Evolutionary conservation across 2,329 filamentous ascomycete genomes (phyloP), one percentile per base, ranked within the genome.

Genomic region (Colletotrichum sp.): DNA sequence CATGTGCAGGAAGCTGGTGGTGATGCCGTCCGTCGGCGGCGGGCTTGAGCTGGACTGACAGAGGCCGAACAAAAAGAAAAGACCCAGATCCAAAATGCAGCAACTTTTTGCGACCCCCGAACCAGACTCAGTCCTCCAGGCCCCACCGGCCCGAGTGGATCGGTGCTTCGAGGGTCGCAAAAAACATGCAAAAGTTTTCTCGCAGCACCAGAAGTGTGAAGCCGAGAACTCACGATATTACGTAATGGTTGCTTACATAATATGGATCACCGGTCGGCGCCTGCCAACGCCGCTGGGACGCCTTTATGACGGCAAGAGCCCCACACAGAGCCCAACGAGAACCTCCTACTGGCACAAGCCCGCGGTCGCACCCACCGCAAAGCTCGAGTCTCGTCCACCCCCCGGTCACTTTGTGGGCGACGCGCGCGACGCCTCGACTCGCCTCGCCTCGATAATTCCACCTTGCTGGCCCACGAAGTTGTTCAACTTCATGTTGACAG

Each of bases 401-500:
- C 55, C 57, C 44, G 66, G 68, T 70, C 55, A 63, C 57, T 52
- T 72, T 63, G 61, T 68, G 65, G 65, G 44, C 30, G 13, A 68
- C 65, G 72, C 72, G 62, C 64, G 73, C 55, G 34, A 62, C 44
- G 32, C 61, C 32, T 67, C 61, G 67, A 73, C 36, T 65, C 70
- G 70, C 29, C 59, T 59, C 55, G 59, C 55, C n/a, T 69, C 65
- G 64, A 73, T 30, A 72, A 65, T 34, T 65, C 69, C 44, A 25
- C 63, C 44, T 57, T 49, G 15, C 25, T 65, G 22, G n/a, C 62
- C 32, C 66, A 64, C 69, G 71, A 71, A 74, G 59, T 72, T 69
- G 62, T 59, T 64, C 66, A 71, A 77, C 64, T 77, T 72, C 27
- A 77, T 77, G 75, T 72, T 77, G 71, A 74, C 68, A 76, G 80